Percentiles rank a stretch among this genome's conserved stretches.
Evolutionary conservation across 2,329 filamentous ascomycete genomes (phyloP).

Genomic region (Trichophyton equinum): DNA sequence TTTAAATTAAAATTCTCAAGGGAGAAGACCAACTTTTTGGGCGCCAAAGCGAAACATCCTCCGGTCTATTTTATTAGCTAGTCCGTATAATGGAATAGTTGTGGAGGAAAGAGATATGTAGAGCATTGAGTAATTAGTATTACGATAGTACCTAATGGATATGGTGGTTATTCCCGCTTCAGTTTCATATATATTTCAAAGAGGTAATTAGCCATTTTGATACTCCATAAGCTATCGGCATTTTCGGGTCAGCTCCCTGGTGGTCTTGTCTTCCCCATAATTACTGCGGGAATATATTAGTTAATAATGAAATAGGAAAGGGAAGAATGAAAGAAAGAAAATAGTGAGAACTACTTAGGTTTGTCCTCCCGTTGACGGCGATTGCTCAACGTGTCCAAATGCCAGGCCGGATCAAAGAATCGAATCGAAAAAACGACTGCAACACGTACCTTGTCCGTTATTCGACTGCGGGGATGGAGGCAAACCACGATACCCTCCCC

Average conservation of each 20-base stretch:
- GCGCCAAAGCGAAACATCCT: neutral
- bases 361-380: neutral
- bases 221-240: neutral
- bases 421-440: neutral
- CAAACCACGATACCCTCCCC: neutral
- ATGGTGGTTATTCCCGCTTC: neutral
- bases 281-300: neutral
- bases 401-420: neutral
- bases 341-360: neutral
- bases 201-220: neutral
- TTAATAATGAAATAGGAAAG: no score
- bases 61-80: neutral
- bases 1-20: neutral
- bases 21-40: neutral
- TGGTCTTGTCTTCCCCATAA: neutral
- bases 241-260: neutral
- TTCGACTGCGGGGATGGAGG: neutral
- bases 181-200: neutral
- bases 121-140: neutral
- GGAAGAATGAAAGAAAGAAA: neutral
- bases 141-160: neutral
- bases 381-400: neutral
- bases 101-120: neutral
- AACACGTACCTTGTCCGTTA: neutral
- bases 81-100: neutral